Evolutionary conservation across 768 basidiomycete genomes (phyloP), one percentile per base, ranked within the genome.

Genomic region (Panaeolus papilionaceus): DNA sequence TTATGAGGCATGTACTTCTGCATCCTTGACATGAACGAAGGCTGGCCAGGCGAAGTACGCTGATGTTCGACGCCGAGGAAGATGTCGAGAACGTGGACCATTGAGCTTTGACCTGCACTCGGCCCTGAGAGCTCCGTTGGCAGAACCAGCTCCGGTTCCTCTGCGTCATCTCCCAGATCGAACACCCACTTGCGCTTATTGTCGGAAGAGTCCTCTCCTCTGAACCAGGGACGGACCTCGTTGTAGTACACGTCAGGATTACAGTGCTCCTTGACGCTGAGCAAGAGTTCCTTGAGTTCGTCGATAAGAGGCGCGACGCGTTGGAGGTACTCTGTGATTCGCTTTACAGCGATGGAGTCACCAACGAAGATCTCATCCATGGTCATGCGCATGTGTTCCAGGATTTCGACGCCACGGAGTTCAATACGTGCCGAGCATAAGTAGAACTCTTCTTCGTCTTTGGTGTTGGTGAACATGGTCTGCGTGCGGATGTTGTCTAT

Each of bases 361-460:
- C 86, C 86, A 45, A 96, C 87, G 83, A 95, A 96, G 37, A 90
- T 84, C 76, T 97, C 96, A 80, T 97, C 94, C 85, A 96, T 90
- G 0, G 88, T 92, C 2, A 84, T 79, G 2, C 92, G 88, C 93
- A 98, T 96, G 64, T 96, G 81, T 44, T 89, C 84, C n/a, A 98
- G 88, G 0, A 92, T 93, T 63, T 90, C 87, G 1, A 92, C 94
- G 12, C 95, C 96, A 28, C 87, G 85, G 18, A 97, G 84, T 76
- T 98, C 96, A 73, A 96, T 93, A 1, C 92, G 87, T 1, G 94
- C 89, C 0, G 95, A 95, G 54, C 89, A 85, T 61, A 97, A 84
- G 79, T 93, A 98, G 74, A 98, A 98, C 68, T 93, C 92, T 63
- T 88, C 85, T 76, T 98, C 96, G 73, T 95, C 93, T 20, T 77